Conservation (phyloP, 768 basidiomycete species). For the Agrocybe praecox region DNA sequence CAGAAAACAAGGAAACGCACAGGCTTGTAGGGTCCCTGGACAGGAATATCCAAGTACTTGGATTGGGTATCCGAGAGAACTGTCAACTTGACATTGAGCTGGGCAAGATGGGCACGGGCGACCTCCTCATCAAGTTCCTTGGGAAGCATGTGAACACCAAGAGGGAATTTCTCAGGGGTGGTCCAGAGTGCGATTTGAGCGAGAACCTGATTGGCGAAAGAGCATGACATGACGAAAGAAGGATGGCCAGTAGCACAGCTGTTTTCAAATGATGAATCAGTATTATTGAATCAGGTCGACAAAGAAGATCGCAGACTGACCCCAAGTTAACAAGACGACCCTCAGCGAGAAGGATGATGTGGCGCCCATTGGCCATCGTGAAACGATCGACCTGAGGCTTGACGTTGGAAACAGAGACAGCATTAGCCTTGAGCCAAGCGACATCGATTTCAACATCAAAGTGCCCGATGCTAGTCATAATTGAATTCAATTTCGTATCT, state of each 20-base stretch:
- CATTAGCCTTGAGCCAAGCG: constrained; percentile 96
- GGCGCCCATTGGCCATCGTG: constrained; percentile 90
- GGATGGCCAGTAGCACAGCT: constrained; percentile 98
- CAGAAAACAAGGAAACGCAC: constrained; percentile 23
- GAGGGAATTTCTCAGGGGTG: constrained; percentile 85
- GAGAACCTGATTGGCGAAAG: constrained; percentile 97
- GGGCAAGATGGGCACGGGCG: constrained; percentile 90
- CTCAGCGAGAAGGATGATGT: constrained; percentile 96
- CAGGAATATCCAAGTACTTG: constrained; percentile 88
- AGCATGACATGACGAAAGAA: constrained; percentile 99
- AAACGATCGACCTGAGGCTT: constrained; percentile 99
- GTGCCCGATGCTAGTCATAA: constrained; percentile 68
- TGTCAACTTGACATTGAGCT: constrained; percentile 95
- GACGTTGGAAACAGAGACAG: constrained; percentile 81
- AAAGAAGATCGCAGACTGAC: constrained; percentile 37
- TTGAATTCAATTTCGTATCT: constrained; percentile 1
- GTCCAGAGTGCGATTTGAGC: constrained; percentile 99
- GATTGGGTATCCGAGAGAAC: constrained; percentile 73
- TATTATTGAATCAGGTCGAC: background rate
- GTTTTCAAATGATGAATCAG: constrained; percentile 1
- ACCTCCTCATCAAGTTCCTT: constrained; percentile 99
- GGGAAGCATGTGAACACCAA: constrained; percentile 98
- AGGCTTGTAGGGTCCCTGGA: constrained; percentile 69
- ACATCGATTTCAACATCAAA: constrained; percentile 95
- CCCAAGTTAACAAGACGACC: constrained; percentile 99